These are phyloP conservation scores for Verbascum thapsus DNA, from an alignment of 257 asterid genomes.

Conservation along the genomic window DNA sequence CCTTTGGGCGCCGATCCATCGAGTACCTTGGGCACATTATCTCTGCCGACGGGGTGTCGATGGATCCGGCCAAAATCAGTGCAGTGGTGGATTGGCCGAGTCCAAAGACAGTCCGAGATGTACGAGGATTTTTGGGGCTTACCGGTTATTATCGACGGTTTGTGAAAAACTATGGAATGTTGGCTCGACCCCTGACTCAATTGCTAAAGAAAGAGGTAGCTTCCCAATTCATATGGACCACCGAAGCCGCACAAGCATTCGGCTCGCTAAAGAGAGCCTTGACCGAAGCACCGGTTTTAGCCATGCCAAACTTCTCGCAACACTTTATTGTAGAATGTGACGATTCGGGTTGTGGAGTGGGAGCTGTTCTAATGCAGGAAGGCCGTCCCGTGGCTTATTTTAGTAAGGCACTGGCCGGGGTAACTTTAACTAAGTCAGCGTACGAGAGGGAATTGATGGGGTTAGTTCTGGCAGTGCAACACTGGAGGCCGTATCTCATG, in stretches of 20 bases:
- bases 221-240: not conserved
- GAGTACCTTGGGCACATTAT: constrained; percentile 17
- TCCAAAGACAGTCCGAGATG: not conserved
- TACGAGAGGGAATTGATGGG: too few relatives aligned
- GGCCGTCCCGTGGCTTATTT: not conserved
- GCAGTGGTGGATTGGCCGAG: too few relatives aligned
- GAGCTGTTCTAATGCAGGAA: too few relatives aligned
- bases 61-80: too few relatives aligned
- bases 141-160: constrained; percentile 2
- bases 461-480: too few relatives aligned
- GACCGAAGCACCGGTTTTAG: too few relatives aligned
- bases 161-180: not conserved
- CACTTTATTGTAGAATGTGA: too few relatives aligned
- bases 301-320: too few relatives aligned
- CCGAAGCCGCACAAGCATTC: not conserved
- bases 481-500: too few relatives aligned
- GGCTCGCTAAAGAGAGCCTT: not conserved
- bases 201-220: not conserved
- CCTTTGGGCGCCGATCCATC: not conserved
- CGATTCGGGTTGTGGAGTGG: too few relatives aligned
- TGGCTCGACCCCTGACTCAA: not conserved
- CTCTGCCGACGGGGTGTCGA: not conserved
- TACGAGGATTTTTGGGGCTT: constrained; percentile 5
- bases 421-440: too few relatives aligned
- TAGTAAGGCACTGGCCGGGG: not conserved